These are phyloP conservation scores for Oryza meridionalis DNA, from an alignment of 176 grass and related monocot species.

Conservation along the genomic window DNA sequence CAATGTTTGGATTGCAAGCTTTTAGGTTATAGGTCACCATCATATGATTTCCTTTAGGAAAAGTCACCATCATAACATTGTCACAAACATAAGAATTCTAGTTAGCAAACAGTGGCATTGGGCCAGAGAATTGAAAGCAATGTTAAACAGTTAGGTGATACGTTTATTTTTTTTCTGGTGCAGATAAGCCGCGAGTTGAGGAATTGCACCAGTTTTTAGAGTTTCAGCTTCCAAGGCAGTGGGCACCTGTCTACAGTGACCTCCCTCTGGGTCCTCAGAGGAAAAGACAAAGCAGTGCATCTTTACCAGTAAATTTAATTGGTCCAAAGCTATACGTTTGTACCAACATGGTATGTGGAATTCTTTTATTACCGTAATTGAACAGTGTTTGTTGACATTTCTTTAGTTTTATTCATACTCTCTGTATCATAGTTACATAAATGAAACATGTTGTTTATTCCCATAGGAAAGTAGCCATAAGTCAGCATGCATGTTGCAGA, in stretches of 20 bases:
- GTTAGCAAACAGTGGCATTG: constrained; percentile 15
- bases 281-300: constrained; percentile 76
- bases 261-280: constrained; percentile 90
- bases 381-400: constrained; percentile 19
- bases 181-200: constrained; percentile 93
- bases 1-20: not conserved
- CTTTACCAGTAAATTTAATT: constrained; percentile 86
- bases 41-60: not conserved
- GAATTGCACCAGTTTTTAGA: constrained; percentile 96
- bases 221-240: constrained; percentile 96
- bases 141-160: constrained; percentile 24
- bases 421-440: not conserved
- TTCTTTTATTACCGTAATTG: not conserved
- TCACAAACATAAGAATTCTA: not conserved
- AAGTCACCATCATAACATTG: not conserved
- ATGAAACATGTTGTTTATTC: not conserved
- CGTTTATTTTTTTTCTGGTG: constrained; percentile 34
- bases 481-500: not conserved
- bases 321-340: constrained; percentile 92
- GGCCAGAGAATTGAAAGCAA: not conserved
- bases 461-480: not conserved
- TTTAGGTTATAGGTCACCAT: not conserved
- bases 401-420: not conserved
- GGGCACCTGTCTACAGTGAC: constrained; percentile 94
- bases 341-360: constrained; percentile 78